phyloP scores from a whole-genome alignment of 495 filamentous ascomycete species.

The Podospora pseudoanserina region DNA sequence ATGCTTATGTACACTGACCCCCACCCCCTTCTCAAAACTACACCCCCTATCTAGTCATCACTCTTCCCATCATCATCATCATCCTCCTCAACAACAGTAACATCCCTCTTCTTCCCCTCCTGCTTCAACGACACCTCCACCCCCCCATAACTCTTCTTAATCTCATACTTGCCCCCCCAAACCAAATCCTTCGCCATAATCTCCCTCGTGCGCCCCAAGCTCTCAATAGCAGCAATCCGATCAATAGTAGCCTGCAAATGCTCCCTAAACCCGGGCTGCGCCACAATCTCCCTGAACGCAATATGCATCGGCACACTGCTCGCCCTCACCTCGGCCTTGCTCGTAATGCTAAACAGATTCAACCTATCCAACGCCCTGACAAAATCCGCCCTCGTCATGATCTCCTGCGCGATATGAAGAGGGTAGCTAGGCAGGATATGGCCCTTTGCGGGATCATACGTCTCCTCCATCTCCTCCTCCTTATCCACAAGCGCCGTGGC shows the following conservation, averaged over 20 bases:
- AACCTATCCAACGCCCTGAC: slow-evolving; percentile 87
- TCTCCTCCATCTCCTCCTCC: slow-evolving; percentile 62
- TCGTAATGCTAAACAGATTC: slow-evolving; percentile 94
- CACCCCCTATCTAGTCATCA: background rate
- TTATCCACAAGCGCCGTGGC: slow-evolving; percentile 83
- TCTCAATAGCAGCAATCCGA: slow-evolving; percentile 86
- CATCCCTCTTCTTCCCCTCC: slow-evolving; percentile 14
- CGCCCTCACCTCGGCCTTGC: slow-evolving; percentile 79
- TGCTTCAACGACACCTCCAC: slow-evolving; percentile 28
- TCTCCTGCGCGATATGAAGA: slow-evolving; percentile 74
- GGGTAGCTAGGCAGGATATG: slow-evolving; percentile 79
- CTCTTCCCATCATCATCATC: background rate
- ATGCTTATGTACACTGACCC: background rate
- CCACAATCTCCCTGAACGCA: slow-evolving; percentile 80
- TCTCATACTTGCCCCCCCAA: slow-evolving; percentile 72
- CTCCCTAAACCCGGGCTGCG: slow-evolving; percentile 67
- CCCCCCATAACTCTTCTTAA: slow-evolving; percentile 41
- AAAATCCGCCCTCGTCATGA: slow-evolving; percentile 96
- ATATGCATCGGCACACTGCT: slow-evolving; percentile 95
- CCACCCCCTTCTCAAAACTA: background rate
- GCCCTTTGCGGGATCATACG: slow-evolving; percentile 59
- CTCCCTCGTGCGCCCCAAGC: slow-evolving; percentile 85
- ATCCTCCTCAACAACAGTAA: background rate
- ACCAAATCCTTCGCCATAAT: slow-evolving; percentile 79
- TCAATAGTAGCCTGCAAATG: slow-evolving; percentile 78